Conservation (phyloP, 2,329 filamentous ascomycete species). For the Sordariomycetes sp. region DNA sequence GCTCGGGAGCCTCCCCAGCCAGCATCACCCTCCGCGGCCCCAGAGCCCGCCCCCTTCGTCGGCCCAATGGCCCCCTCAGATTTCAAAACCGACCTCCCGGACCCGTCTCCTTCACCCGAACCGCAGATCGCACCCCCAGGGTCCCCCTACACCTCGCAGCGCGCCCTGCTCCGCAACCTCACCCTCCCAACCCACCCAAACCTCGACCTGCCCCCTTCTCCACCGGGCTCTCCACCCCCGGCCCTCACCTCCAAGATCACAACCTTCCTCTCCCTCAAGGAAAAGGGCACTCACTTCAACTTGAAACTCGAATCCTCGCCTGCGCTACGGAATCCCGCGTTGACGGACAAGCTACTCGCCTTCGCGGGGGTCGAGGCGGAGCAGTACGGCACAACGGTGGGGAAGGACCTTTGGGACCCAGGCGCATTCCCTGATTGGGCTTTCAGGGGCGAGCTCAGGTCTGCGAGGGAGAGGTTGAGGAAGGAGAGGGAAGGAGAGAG, state of each 20-base stretch:
- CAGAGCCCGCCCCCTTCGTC: constrained; percentile 4
- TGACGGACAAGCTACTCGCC: constrained; percentile 61
- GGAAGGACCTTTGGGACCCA: constrained; percentile 47
- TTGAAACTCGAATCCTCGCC: constrained; percentile 56
- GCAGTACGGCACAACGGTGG: constrained; percentile 58
- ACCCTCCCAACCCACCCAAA: constrained; percentile 64
- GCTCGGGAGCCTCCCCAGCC: not conserved
- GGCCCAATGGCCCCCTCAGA: constrained; percentile 6
- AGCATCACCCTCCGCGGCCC: not conserved
- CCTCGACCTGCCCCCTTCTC: constrained; percentile 64
- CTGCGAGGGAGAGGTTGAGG: constrained; percentile 31
- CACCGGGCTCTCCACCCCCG: constrained; percentile 47
- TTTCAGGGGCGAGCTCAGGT: constrained; percentile 32
- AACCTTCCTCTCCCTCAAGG: constrained; percentile 68
- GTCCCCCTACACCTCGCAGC: constrained; percentile 61
- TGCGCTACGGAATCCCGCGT: constrained; percentile 59
- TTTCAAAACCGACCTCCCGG: constrained; percentile 4
- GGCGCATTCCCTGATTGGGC: constrained; percentile 43
- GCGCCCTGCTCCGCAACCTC: constrained; percentile 56
- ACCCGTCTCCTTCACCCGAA: constrained; percentile 10
- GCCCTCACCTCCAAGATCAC: constrained; percentile 55
- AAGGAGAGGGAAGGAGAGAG: constrained; percentile 34
- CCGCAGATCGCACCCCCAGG: constrained; percentile 18
- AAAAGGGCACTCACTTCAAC: constrained; percentile 69
- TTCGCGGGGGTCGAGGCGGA: constrained; percentile 41